Percentiles rank a stretch among this genome's conserved stretches.
Evolutionary conservation across 345 rosid genomes (phyloP).

Genomic region (Eucalyptus caleyi): DNA sequence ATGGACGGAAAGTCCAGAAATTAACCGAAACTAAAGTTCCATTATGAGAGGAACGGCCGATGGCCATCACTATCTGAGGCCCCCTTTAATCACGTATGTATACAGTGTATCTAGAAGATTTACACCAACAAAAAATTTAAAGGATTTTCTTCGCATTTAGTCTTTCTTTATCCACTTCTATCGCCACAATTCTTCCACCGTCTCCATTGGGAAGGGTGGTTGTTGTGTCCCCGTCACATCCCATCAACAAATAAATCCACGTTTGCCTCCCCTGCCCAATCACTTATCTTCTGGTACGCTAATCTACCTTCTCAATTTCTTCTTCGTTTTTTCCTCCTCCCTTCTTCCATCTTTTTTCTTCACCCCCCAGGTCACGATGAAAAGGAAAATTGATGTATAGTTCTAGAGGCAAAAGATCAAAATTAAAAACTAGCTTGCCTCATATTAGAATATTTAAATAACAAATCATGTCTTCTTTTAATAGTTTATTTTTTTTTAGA

Average conservation of each 20-base stretch:
- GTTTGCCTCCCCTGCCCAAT: background rate
- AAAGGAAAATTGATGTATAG: background rate
- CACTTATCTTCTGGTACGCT: too few relatives aligned
- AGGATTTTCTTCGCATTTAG: background rate
- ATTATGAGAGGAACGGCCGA: background rate
- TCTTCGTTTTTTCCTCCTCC: background rate
- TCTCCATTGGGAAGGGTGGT: too few relatives aligned
- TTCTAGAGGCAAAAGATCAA: background rate
- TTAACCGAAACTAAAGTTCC: background rate
- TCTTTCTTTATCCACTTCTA: background rate
- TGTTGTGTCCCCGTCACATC: background rate
- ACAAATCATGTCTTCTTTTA: too few relatives aligned
- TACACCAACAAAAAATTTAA: background rate
- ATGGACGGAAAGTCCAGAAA: background rate
- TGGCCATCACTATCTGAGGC: background rate
- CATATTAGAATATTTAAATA: background rate
- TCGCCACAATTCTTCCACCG: too few relatives aligned
- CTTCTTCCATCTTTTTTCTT: background rate
- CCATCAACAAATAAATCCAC: background rate
- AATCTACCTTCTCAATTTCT: background rate
- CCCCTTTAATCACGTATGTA: background rate
- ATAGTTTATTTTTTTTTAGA: background rate
- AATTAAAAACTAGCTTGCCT: background rate
- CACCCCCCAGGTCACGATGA: too few relatives aligned
- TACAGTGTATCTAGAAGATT: background rate